Conservation (phyloP, 805 yeast genomes). For the Dipodascopsis tothii region DNA sequence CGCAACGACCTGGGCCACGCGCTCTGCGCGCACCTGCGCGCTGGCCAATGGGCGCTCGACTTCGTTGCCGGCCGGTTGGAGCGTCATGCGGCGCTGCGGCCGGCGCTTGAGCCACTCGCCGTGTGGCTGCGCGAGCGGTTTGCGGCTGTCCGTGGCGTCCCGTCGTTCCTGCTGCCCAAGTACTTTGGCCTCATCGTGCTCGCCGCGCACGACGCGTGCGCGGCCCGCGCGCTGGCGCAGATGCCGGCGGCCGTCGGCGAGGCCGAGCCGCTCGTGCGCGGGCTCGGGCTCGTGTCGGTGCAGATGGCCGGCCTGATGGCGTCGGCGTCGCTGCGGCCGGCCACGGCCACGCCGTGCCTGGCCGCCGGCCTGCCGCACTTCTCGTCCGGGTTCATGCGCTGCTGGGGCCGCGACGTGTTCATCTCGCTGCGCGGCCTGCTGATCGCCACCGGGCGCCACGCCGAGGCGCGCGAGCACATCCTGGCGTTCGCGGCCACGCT, state of each 20-base stretch:
- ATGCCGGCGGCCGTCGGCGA: constrained; percentile 50
- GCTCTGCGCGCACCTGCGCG: constrained; percentile 66
- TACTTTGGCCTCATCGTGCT: constrained; percentile 80
- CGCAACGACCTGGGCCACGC: constrained; percentile 79
- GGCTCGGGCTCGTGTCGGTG: constrained; percentile 69
- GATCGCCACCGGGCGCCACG: constrained; percentile 66
- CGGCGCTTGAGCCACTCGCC: constrained; percentile 48
- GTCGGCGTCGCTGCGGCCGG: constrained; percentile 69
- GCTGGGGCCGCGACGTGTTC: constrained; percentile 98
- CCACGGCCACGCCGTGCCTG: constrained; percentile 53
- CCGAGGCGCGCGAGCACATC: constrained; percentile 74
- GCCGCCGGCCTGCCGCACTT: constrained; percentile 98
- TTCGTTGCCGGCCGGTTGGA: constrained; percentile 56
- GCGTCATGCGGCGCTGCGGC: constrained; percentile 42
- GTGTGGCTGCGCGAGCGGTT: constrained; percentile 65
- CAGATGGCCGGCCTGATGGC: constrained; percentile 77
- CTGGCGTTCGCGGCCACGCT: constrained; percentile 81
- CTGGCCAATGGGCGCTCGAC: constrained; percentile 86
- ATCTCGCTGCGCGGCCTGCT: constrained; percentile 77
- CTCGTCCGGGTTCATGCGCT: constrained; percentile 83
- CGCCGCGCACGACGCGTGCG: constrained; percentile 72
- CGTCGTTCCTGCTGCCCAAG: constrained; percentile 76
- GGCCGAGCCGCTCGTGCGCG: constrained; percentile 58
- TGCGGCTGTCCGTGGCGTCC: constrained; percentile 55
- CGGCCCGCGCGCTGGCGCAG: constrained; percentile 52